Evolutionary conservation across 1,139 yeast genomes (phyloP).

Genomic region (Geotrichum citri-aurantii): DNA sequence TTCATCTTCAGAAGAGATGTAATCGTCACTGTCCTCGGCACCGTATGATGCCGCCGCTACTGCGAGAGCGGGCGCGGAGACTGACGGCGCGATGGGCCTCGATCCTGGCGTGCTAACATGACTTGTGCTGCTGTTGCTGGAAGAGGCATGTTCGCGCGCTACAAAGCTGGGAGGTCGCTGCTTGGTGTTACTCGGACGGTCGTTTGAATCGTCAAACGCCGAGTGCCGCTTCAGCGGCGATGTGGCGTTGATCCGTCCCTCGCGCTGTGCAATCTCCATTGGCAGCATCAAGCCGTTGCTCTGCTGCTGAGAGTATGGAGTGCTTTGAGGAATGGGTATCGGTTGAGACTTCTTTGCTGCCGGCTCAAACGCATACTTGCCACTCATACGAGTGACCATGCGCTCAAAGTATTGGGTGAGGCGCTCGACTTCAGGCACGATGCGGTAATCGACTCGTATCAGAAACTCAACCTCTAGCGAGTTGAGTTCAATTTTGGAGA

Average conservation of each 20-base stretch:
- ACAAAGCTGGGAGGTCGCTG: background rate
- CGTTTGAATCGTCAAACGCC: background rate
- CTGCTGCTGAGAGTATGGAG: background rate
- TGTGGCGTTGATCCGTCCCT: slow-evolving; percentile 18
- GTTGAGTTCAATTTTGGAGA: slow-evolving; percentile 77
- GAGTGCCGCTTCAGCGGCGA: slow-evolving; percentile 18
- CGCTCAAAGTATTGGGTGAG: slow-evolving; percentile 38
- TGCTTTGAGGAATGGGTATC: background rate
- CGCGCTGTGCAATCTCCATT: slow-evolving; percentile 21
- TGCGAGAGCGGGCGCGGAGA: background rate
- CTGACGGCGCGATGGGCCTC: background rate
- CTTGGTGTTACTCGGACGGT: background rate
- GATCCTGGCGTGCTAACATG: background rate
- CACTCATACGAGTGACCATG: slow-evolving; percentile 29
- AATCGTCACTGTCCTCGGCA: background rate
- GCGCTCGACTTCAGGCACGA: slow-evolving; percentile 45
- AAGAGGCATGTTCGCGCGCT: background rate
- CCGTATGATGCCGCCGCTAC: background rate
- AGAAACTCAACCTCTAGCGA: slow-evolving; percentile 84
- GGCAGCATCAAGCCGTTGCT: slow-evolving; percentile 16
- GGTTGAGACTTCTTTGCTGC: background rate
- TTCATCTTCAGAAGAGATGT: background rate
- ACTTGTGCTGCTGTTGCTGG: background rate
- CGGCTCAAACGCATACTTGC: slow-evolving; percentile 22
- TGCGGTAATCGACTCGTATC: slow-evolving; percentile 70